These are phyloP conservation scores for Aethionema arabicum DNA, from an alignment of 345 rosid species.

Conservation along the genomic window DNA sequence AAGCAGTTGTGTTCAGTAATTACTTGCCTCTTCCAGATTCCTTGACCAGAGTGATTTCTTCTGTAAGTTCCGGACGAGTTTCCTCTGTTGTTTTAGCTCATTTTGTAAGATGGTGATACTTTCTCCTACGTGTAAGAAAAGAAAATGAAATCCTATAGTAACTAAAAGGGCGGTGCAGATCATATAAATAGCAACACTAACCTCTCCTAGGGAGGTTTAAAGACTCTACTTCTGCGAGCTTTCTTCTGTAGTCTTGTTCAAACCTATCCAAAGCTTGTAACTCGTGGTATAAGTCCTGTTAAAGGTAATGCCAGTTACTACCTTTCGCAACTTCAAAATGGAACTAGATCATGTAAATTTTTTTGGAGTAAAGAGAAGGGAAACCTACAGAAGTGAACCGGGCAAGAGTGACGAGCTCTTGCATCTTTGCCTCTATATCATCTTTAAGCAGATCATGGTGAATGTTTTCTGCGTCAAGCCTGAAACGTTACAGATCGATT, in stretches of 20 bases:
- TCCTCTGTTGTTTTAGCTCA: conserved; percentile 73
- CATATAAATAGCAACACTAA: conserved; percentile 29
- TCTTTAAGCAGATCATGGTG: conserved; percentile 39
- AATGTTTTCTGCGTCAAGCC: conserved; percentile 59
- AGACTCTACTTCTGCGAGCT: conserved; percentile 54
- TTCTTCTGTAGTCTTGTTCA: conserved; percentile 56
- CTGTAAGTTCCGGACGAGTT: conserved; percentile 65
- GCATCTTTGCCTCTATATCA: conserved; percentile 69
- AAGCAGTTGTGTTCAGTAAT: not conserved
- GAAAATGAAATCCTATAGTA: not conserved
- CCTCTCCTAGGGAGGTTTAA: conserved; percentile 55
- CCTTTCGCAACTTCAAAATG: too few relatives aligned
- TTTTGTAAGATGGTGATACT: conserved; percentile 52
- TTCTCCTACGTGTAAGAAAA: conserved; percentile 54
- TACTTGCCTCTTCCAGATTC: conserved; percentile 71
- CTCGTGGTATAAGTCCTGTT: conserved; percentile 78
- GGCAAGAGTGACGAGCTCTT: conserved; percentile 65
- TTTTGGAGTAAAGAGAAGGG: conserved; percentile 7
- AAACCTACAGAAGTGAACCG: conserved; percentile 79
- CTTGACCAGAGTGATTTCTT: conserved; percentile 93
- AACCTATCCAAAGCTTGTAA: conserved; percentile 63
- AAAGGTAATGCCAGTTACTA: conserved; percentile 13
- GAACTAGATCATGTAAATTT: conserved; percentile 5
- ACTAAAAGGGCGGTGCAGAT: conserved; percentile 5
- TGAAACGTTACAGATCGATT: conserved; percentile 40